Base-by-base conservation (phyloP, 352 stramenopile species). In the Pythium brachiatum region DNA sequence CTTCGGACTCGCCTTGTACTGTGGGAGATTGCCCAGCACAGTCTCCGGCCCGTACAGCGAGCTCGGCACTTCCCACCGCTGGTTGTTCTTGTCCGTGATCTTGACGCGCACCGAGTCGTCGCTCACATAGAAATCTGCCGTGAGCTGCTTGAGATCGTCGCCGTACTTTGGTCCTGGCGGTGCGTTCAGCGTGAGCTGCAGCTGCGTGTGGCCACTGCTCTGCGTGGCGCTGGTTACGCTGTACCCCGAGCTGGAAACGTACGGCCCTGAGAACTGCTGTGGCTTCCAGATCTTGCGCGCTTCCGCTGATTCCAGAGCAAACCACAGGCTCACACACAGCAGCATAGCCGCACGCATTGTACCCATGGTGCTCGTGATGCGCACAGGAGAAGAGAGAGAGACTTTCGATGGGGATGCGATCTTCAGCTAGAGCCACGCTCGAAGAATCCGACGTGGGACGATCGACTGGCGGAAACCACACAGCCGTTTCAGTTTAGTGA, bases 51-150 rank as follows among this genome's bases (percentile, higher is more conserved):
- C 48, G 47, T 75, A 82, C 15, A 85, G 44, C 15, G 47, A 70
- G 31, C n/a, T 58, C 1, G 76, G 74, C 12, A 86, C 74, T 36
- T 86, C 74, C 76, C 76, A 86, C 13, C 76, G 76, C 32, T 76
- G 65, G 38, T 20, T 66, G 54, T 72, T 79, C 68, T 81, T 81
- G 64, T 83, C 76, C 4, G 65, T 66, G 59, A 83, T 86, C 61
- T 83, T 83, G 53, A 83, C 66, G n/a, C 72, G 76, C 15, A 86
- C 64, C 16, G 51, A 74, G 53, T 83, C 72, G 34, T 74, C 46
- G 15, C 56, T 71, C 57, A 79, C 74, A 44, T 56, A 67, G 11
- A 83, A 69, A 3, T 73, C 71, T 32, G 79, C 76, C 46, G 71
- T 66, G 3, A 86, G 72, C 20, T 72, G 53, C 21, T 75, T 69